A percentile compares a stretch with the other conserved stretches of the same genome.
phyloP scores from a whole-genome alignment of 2,329 filamentous ascomycete genomes.

The Arthrinium phaeospermum region DNA sequence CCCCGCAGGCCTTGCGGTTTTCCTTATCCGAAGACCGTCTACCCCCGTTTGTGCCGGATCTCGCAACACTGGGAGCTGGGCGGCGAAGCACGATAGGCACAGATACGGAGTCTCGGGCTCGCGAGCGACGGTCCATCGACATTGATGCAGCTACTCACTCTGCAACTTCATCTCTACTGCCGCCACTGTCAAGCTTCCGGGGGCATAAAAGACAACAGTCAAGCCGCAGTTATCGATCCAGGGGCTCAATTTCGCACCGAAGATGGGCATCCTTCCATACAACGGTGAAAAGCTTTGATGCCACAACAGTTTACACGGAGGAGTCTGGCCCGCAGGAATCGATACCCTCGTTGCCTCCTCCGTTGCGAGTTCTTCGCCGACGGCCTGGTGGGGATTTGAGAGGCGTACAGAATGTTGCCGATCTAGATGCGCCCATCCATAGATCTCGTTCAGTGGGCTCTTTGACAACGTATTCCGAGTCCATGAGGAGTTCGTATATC shows the following conservation, averaged over 20 bases:
- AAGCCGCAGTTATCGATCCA: conserved; percentile 54
- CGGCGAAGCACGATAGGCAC: conserved; percentile 24
- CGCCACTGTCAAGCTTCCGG: conserved; percentile 37
- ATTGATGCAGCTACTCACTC: conserved; percentile 24
- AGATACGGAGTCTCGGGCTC: not conserved
- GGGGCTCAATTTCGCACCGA: conserved; percentile 56
- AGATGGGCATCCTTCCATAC: conserved; percentile 67
- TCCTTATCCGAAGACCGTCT: conserved; percentile 47
- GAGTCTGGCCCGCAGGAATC: conserved; percentile 42
- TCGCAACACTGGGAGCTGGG: conserved; percentile 45
- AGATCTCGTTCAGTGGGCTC: conserved; percentile 65
- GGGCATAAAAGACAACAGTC: conserved; percentile 54
- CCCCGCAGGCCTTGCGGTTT: conserved; percentile 48
- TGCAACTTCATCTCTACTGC: conserved; percentile 22
- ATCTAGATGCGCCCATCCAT: conserved; percentile 59
- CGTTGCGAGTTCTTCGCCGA: conserved; percentile 70
- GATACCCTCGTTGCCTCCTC: conserved; percentile 47
- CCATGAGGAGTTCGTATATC: conserved; percentile 62
- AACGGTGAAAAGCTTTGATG: conserved; percentile 66
- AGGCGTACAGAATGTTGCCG: conserved; percentile 68
- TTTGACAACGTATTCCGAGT: conserved; percentile 65
- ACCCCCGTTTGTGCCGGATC: conserved; percentile 55
- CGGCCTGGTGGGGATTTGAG: conserved; percentile 78
- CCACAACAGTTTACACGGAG: conserved; percentile 57
- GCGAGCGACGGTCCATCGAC: not conserved